Base-by-base conservation (phyloP, 768 basidiomycete genomes). In the Scleroderma citrinum region DNA sequence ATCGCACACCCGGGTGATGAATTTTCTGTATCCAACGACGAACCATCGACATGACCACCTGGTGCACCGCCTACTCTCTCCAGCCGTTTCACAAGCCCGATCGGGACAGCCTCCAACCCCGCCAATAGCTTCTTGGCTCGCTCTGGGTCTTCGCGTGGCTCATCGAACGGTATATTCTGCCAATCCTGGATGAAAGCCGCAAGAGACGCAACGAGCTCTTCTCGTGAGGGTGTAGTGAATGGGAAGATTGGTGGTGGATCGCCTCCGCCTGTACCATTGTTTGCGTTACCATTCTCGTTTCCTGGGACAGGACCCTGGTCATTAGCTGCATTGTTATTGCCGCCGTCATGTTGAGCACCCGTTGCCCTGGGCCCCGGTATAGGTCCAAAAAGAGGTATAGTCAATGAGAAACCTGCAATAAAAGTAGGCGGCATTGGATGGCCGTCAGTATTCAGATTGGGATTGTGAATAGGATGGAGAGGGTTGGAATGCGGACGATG, bases 51-150 rank as follows among this genome's bases (percentile, higher is more conserved):
- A 5, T 67, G 66, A 0, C 60, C 67, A 7, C 71, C 69, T 0
- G 63, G 67, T 12, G 68, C 66, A 16, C 71, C 69, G 2, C 69
- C 68, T 5, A 74, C 59, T 45, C 78, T 72, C 58, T 85, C 80
- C 48, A 89, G 65, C 34, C 87, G 70, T 58, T 77, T 71, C 13
- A 88, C 76, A 6, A 90, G 66, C 5, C 87, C 87, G 2, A 72
- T 59, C 0, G 85, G 81, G 5, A 90, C 85, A 32, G 71, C 75
- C 42, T 87, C 85, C 3, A 90, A 63, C 1, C 80, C 86, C 29
- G 70, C 72, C 2, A 89, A 64, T 11, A 90, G 72, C 50, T 69
- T 73, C 63, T 75, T 77, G 1, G 86, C 87, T 24, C 85, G 73
- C 50, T 79, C 82, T 0, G 83, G 83, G 54, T 86, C 82, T 51